These are phyloP conservation scores for Pisolithus marmoratus DNA, from an alignment of 768 basidiomycete species.

Conservation along the genomic window DNA sequence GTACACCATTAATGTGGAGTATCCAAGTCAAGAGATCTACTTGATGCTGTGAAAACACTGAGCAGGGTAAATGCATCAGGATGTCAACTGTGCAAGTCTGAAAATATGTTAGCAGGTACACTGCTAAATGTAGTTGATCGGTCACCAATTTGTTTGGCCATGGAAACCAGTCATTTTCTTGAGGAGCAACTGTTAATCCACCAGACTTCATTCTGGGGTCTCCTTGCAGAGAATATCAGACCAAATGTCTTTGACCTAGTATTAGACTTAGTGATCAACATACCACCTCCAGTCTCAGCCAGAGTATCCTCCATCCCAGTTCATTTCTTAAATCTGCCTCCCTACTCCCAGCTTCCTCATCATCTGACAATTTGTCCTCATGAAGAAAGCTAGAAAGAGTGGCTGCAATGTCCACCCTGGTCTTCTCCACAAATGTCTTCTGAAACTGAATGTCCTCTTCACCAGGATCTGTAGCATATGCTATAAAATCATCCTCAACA, in stretches of 20 bases:
- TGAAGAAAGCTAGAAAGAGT: neutral
- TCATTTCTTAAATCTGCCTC: too few species aligned
- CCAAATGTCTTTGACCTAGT: neutral
- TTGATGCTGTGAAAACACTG: constrained; percentile 25
- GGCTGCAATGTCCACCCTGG: neutral
- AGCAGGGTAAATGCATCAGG: constrained; percentile 29
- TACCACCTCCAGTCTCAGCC: neutral
- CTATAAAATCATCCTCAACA: neutral
- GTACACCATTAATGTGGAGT: too few species aligned
- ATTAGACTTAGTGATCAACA: neutral
- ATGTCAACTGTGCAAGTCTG: too few species aligned
- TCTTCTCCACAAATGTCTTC: neutral
- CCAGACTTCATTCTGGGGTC: neutral
- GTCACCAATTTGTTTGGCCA: constrained; percentile 1
- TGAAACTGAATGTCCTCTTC: neutral
- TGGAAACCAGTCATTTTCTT: neutral
- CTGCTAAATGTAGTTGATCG: too few species aligned
- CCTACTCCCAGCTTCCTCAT: neutral
- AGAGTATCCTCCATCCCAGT: too few species aligned
- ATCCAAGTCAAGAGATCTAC: constrained; percentile 27
- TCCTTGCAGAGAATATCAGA: neutral
- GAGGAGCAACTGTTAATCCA: neutral
- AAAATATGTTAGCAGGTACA: too few species aligned
- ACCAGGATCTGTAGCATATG: neutral
- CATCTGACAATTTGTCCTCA: constrained; percentile 1